Percentiles rank a stretch among this genome's conserved stretches.
phyloP scores from a whole-genome alignment of 805 yeast genomes.

The Metschnikowia baotianmanensis region DNA sequence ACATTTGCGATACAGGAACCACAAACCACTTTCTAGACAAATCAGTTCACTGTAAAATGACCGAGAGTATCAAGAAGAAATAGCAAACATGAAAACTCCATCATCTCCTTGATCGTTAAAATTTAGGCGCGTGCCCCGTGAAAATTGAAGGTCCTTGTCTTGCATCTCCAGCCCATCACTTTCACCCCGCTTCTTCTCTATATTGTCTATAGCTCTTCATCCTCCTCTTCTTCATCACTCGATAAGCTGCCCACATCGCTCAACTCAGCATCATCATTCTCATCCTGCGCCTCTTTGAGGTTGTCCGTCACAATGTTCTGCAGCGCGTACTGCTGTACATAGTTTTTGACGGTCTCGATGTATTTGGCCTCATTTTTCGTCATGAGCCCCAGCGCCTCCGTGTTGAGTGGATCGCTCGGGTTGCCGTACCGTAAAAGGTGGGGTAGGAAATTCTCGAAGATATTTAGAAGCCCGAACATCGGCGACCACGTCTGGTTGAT shows the following conservation, averaged over 20 bases:
- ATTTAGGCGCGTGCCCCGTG: too few species aligned
- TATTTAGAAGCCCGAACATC: slow-evolving; percentile 87
- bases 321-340: slow-evolving; percentile 64
- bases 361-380: slow-evolving; percentile 66
- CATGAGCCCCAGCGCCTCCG: slow-evolving; percentile 82
- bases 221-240: slow-evolving; percentile 45
- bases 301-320: slow-evolving; percentile 43
- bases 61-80: too few species aligned
- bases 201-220: slow-evolving; percentile 8
- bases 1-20: too few species aligned
- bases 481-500: slow-evolving; percentile 99
- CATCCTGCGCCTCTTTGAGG: slow-evolving; percentile 29
- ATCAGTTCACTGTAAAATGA: too few species aligned
- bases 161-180: too few species aligned
- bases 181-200: not conserved
- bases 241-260: slow-evolving; percentile 51
- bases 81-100: too few species aligned
- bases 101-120: too few species aligned
- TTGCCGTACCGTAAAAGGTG: slow-evolving; percentile 90
- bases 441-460: slow-evolving; percentile 90
- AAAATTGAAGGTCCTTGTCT: too few species aligned
- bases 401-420: slow-evolving; percentile 89
- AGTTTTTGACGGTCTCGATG: slow-evolving; percentile 64
- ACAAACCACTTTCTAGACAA: too few species aligned
- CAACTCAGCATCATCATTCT: slow-evolving; percentile 39